Evolutionary conservation across 805 yeast species (phyloP).

Genomic region (Cyberlindnera lachancei): DNA sequence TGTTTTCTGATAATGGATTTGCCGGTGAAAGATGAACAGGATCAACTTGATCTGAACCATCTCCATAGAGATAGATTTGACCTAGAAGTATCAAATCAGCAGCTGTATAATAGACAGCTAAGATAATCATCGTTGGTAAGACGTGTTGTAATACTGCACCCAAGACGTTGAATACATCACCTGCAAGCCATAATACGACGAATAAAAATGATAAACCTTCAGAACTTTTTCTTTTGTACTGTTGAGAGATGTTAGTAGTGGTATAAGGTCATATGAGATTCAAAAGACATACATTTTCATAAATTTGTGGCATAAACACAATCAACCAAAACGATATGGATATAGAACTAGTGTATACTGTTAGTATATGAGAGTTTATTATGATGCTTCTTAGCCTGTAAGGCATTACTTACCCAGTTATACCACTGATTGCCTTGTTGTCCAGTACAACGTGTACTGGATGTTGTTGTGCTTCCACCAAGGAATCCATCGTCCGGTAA

Average conservation of each 20-base stretch:
- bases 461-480: too few species aligned
- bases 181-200: conserved; percentile 85
- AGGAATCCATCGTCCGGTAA: too few species aligned
- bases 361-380: conserved; percentile 1
- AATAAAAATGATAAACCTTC: conserved; percentile 87
- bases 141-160: conserved; percentile 90
- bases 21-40: conserved; percentile 84
- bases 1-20: conserved; percentile 70
- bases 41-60: conserved; percentile 51
- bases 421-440: conserved; percentile 22
- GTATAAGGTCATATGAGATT: neutral
- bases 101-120: conserved; percentile 86
- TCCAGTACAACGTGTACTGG: conserved; percentile 19
- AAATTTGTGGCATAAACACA: conserved; percentile 94
- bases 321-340: conserved; percentile 97
- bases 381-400: too few species aligned
- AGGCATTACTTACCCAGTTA: conserved; percentile 17
- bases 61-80: conserved; percentile 79
- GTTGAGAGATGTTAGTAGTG: conserved; percentile 1
- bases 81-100: conserved; percentile 81
- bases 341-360: conserved; percentile 40
- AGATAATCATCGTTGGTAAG: conserved; percentile 86
- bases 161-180: conserved; percentile 87
- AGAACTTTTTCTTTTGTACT: conserved; percentile 68
- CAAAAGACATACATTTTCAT: conserved; percentile 48